phyloP scores from a whole-genome alignment of 2,329 filamentous ascomycete genomes.

The Apiospora sp. region DNA sequence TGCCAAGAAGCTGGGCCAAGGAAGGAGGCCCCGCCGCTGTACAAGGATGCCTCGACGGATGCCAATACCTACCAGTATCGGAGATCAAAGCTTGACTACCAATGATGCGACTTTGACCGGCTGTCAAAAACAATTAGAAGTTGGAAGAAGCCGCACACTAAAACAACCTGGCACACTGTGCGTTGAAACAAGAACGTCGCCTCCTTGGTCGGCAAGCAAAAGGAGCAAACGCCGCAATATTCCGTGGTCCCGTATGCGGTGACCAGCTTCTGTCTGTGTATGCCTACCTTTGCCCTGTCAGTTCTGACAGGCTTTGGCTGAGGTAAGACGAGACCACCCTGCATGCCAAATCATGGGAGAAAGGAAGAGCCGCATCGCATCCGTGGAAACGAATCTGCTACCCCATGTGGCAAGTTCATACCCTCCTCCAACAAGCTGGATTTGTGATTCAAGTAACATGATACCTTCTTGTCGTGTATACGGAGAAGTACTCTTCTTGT shows the following conservation, averaged over 20 bases:
- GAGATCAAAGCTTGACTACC: neutral
- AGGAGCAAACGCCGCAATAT: neutral
- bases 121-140: neutral
- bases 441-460: neutral
- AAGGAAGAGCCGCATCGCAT: neutral
- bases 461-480: neutral
- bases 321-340: neutral
- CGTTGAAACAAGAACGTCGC: neutral
- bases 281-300: neutral
- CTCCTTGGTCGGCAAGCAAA: neutral
- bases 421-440: neutral
- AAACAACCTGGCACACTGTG: neutral
- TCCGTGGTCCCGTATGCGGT: neutral
- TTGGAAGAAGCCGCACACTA: neutral
- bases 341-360: neutral
- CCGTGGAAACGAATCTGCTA: neutral
- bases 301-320: neutral
- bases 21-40: too few relatives aligned
- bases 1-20: neutral
- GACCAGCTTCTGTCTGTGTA: neutral
- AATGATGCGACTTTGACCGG: neutral
- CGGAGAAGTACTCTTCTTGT: neutral
- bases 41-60: neutral
- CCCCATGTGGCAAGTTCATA: neutral
- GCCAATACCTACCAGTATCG: neutral